phyloP scores from a whole-genome alignment of 768 basidiomycete genomes.

The Thelephora aurantiotincta region DNA sequence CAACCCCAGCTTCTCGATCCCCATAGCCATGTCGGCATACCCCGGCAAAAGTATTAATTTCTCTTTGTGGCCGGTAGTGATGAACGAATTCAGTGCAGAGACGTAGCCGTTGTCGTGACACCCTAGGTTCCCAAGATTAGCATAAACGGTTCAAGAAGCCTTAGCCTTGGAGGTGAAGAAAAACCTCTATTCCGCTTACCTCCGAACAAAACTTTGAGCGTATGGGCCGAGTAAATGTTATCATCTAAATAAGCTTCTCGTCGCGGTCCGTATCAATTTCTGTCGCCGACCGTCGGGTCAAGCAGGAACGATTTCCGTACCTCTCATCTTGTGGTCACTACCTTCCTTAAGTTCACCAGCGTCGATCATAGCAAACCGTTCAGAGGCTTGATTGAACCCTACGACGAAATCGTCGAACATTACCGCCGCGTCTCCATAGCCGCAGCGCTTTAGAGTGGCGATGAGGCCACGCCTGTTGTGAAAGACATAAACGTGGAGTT shows the following conservation, averaged over 20 bases:
- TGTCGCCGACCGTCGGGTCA: neutral
- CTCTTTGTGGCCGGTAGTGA: conserved; percentile 47
- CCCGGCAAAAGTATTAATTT: conserved; percentile 54
- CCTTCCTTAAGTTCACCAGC: conserved; percentile 62
- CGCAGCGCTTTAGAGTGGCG: conserved; percentile 29
- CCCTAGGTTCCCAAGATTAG: conserved; percentile 21
- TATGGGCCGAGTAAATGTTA: conserved; percentile 40
- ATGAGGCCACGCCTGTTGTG: conserved; percentile 46
- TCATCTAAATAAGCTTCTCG: conserved; percentile 24
- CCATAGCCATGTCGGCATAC: conserved; percentile 45
- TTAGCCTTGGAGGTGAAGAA: neutral
- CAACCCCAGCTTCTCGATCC: conserved; percentile 41
- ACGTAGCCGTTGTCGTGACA: conserved; percentile 67
- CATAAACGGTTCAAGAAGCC: neutral
- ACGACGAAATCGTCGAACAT: conserved; percentile 50
- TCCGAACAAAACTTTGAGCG: conserved; percentile 52
- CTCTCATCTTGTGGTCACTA: conserved; percentile 65
- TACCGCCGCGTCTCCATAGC: conserved; percentile 19
- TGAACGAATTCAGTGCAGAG: conserved; percentile 43
- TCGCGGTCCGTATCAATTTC: conserved; percentile 6
- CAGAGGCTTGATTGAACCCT: conserved; percentile 58
- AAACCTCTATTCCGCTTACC: conserved; percentile 21
- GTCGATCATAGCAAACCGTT: conserved; percentile 56
- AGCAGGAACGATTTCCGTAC: conserved; percentile 19
- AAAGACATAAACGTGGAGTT: conserved; percentile 51